These are phyloP conservation scores for Gracilaria domingensis DNA, from an alignment of 23 red algal genomes.

Conservation along the genomic window DNA sequence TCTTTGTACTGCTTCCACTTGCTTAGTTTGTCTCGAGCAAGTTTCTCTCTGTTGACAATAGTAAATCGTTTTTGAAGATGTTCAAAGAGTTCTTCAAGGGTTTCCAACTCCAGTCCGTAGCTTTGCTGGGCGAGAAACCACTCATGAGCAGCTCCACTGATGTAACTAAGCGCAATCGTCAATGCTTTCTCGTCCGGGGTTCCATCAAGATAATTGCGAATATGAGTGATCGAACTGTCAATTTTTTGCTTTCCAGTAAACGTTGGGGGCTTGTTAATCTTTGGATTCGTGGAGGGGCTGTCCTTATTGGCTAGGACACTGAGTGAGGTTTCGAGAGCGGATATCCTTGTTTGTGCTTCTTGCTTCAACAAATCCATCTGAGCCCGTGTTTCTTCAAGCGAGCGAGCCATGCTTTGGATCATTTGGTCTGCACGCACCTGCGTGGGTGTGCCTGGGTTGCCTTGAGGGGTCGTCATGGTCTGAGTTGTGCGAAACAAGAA, in stretches of 20 bases:
- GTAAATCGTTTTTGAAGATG: no score
- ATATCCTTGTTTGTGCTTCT: no score
- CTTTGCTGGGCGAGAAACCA: background rate
- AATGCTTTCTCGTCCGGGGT: background rate
- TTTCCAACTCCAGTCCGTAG: background rate
- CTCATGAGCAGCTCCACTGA: background rate
- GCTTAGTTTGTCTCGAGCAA: background rate
- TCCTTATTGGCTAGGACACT: background rate
- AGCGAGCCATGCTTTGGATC: background rate
- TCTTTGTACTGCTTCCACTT: background rate
- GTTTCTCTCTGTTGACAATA: no score
- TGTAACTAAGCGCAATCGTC: no score
- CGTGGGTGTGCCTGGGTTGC: no score
- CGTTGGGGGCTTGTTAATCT: constrained; percentile 23
- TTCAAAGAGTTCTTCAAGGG: background rate
- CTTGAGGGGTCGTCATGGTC: no score
- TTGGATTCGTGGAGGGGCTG: background rate
- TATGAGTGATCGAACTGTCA: constrained; percentile 9
- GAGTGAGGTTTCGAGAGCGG: background rate
- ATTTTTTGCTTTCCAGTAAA: constrained; percentile 33
- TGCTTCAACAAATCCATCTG: no score
- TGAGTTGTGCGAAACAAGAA: no score
- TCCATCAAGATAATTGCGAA: constrained; percentile 24
- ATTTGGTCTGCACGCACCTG: background rate
- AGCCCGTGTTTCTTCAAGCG: no score